Percentiles rank a stretch among this genome's conserved stretches.
These are phyloP conservation scores for Rhexocercosporidium sp. DNA, from an alignment of 2,329 filamentous ascomycete species.

Conservation along the genomic window DNA sequence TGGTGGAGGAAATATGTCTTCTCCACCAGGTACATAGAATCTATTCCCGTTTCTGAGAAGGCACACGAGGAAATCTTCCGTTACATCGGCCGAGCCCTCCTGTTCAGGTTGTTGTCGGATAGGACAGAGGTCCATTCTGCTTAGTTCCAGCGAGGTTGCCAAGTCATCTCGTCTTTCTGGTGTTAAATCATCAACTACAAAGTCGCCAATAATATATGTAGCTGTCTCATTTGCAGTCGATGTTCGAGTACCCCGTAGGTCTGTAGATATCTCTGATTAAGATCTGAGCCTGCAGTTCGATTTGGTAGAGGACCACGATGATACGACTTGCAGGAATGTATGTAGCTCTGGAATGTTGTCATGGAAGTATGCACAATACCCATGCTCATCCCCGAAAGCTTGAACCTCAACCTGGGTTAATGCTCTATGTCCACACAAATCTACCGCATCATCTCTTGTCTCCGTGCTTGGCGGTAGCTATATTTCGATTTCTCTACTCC, in stretches of 20 bases:
- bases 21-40: neutral
- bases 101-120: neutral
- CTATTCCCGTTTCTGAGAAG: neutral
- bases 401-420: neutral
- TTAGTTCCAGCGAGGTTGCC: no score
- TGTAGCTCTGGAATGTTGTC: neutral
- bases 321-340: neutral
- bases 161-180: no score
- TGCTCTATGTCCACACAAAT: neutral
- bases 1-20: no score
- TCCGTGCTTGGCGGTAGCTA: neutral
- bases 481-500: neutral
- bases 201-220: no score
- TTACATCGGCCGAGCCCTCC: neutral
- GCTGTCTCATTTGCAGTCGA: no score
- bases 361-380: neutral
- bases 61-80: neutral
- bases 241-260: no score
- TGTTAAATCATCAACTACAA: no score
- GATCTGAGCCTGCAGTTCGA: neutral
- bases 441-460: neutral
- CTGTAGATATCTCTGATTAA: neutral
- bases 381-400: neutral
- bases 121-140: no score
- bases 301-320: neutral